These are phyloP conservation scores for Pelargonium citronellum DNA, from an alignment of 441 rosid genomes.

Conservation along the genomic window DNA sequence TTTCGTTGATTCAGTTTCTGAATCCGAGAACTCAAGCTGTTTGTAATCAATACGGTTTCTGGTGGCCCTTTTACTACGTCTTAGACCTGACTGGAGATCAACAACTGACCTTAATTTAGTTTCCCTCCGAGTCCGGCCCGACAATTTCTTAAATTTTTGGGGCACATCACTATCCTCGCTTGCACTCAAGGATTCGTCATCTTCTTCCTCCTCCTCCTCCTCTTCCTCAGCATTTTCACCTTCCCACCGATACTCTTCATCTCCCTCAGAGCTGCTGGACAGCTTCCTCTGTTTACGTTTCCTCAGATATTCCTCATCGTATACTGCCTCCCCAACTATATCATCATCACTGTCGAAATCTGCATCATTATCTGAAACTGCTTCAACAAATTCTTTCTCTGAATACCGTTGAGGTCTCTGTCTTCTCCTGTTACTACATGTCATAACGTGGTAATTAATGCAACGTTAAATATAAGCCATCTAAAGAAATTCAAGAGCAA, in stretches of 20 bases:
- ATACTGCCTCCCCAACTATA: constrained; percentile 93
- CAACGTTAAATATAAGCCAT: constrained; percentile 10
- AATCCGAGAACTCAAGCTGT: constrained; percentile 76
- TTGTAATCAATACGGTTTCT: constrained; percentile 63
- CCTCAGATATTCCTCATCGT: constrained; percentile 86
- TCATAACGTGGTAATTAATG: constrained; percentile 20
- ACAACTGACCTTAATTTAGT: constrained; percentile 66
- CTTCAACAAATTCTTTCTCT: constrained; percentile 70
- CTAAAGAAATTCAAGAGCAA: constrained; percentile 3
- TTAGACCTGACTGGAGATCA: constrained; percentile 71
- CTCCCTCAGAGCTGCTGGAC: constrained; percentile 94
- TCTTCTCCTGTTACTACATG: constrained; percentile 64
- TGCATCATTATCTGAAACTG: constrained; percentile 79
- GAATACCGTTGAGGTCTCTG: constrained; percentile 89
- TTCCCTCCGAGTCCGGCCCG: constrained; percentile 64
- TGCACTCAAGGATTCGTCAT: constrained; percentile 46
- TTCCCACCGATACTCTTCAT: constrained; percentile 86
- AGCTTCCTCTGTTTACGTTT: constrained; percentile 68
- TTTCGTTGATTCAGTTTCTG: constrained; percentile 65
- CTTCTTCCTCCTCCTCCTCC: constrained; percentile 74
- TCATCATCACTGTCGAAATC: constrained; percentile 90
- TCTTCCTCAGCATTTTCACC: constrained; percentile 90
- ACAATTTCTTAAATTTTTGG: constrained; percentile 56
- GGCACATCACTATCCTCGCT: constrained; percentile 86
- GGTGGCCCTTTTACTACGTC: constrained; percentile 92